A percentile compares a stretch with the other conserved stretches of the same genome.
Evolutionary conservation across 2,329 filamentous ascomycete genomes (phyloP).

Genomic region (Geosmithia morbida): DNA sequence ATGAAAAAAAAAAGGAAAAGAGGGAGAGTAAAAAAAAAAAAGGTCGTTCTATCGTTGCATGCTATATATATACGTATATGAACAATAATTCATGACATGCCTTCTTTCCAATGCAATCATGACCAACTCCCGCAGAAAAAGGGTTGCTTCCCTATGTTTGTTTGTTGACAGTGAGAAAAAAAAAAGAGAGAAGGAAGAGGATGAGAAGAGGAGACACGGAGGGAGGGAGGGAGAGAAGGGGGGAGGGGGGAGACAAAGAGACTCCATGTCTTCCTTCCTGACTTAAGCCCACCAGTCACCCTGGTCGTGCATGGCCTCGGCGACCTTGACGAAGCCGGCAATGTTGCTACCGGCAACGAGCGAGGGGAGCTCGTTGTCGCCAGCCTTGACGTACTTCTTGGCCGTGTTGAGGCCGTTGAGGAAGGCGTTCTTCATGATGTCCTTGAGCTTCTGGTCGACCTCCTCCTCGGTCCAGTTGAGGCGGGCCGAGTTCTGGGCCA

Average conservation of each 20-base stretch:
- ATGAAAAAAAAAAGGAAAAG: background rate
- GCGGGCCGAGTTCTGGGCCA: conserved; percentile 90
- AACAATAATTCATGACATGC: background rate
- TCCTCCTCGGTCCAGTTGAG: conserved; percentile 78
- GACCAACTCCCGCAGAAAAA: background rate
- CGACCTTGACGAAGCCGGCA: conserved; percentile 95
- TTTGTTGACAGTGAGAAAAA: background rate
- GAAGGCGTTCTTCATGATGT: conserved; percentile 92
- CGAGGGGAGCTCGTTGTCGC: conserved; percentile 74
- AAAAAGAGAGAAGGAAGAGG: background rate
- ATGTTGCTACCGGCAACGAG: conserved; percentile 93
- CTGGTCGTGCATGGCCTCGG: conserved; percentile 85
- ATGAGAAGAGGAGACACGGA: background rate
- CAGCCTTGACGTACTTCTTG: conserved; percentile 68
- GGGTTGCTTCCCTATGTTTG: no score
- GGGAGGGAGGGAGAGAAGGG: background rate
- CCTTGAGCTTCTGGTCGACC: conserved; percentile 82
- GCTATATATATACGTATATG: background rate
- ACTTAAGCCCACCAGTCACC: conserved; percentile 69
- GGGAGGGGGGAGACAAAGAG: no score
- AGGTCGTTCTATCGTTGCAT: background rate
- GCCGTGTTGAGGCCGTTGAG: conserved; percentile 78
- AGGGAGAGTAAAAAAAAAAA: background rate
- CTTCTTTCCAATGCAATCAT: background rate
- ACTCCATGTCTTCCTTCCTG: no score